A percentile compares a stretch with the other conserved stretches of the same genome.
Evolutionary conservation across 768 basidiomycete genomes (phyloP).

Genomic region (Rhizopogon vulgaris): DNA sequence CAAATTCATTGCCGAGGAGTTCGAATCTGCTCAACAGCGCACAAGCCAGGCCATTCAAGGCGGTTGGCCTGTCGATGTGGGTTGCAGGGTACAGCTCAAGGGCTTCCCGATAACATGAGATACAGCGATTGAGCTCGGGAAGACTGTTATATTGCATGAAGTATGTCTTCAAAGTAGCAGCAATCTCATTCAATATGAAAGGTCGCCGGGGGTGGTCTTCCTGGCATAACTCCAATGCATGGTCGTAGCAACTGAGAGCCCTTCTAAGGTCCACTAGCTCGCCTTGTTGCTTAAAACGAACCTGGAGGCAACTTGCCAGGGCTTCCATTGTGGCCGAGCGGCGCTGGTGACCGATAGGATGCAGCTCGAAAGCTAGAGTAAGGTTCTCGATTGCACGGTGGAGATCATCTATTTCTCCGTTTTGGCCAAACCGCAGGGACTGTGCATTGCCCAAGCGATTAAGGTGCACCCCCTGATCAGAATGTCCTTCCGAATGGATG

Average conservation of each 20-base stretch:
- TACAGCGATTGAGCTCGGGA: conserved; percentile 20
- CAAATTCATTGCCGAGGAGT: conserved; percentile 18
- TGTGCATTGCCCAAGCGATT: conserved; percentile 19
- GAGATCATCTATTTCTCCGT: conserved; percentile 11
- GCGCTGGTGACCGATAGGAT: conserved; percentile 7
- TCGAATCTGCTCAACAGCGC: conserved; percentile 19
- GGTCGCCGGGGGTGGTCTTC: conserved; percentile 11
- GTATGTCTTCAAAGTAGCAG: conserved; percentile 11
- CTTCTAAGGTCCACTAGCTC: conserved; percentile 21
- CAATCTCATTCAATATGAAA: conserved; percentile 9
- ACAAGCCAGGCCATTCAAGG: conserved; percentile 13
- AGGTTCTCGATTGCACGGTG: conserved; percentile 23
- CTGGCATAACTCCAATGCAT: conserved; percentile 17
- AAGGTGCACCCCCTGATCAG: conserved; percentile 10
- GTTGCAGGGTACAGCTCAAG: conserved; percentile 14
- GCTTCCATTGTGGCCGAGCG: conserved; percentile 16
- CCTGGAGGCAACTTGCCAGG: conserved; percentile 17
- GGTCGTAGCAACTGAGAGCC: conserved; percentile 20
- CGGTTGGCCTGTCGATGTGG: conserved; percentile 11
- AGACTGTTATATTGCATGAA: conserved; percentile 15
- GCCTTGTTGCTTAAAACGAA: conserved; percentile 19
- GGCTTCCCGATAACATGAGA: conserved; percentile 17
- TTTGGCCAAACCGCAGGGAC: conserved; percentile 12
- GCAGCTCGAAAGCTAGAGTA: conserved; percentile 15
- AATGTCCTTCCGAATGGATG: conserved; percentile 11